A percentile compares a stretch with the other conserved stretches of the same genome.
These are phyloP conservation scores for Babjeviella inositovora DNA, from an alignment of 805 yeast genomes.

Conservation along the genomic window DNA sequence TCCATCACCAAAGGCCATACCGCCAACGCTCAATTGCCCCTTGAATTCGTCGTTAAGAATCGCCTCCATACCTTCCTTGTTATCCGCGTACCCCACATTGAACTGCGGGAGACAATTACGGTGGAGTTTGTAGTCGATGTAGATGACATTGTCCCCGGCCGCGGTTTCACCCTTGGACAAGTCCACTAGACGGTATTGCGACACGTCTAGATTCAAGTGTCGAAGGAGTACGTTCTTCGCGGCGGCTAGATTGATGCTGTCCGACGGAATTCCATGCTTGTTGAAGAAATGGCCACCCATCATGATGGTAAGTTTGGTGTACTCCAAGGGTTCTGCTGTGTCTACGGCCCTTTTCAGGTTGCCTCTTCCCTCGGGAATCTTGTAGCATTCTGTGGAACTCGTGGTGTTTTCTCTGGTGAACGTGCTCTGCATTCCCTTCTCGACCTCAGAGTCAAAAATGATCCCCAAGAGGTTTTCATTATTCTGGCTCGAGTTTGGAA, in stretches of 20 bases:
- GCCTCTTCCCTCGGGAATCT: too few relatives aligned
- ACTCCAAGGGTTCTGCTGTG: slow-evolving; percentile 10
- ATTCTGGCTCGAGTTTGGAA: slow-evolving; percentile 40
- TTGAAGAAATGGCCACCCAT: slow-evolving; percentile 83
- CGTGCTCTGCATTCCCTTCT: too few relatives aligned
- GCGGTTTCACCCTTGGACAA: too few relatives aligned
- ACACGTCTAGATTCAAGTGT: too few relatives aligned
- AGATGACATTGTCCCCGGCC: slow-evolving; percentile 4
- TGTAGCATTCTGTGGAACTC: too few relatives aligned
- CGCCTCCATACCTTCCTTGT: slow-evolving; percentile 15
- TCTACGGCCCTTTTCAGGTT: slow-evolving; percentile 1
- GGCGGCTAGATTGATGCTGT: slow-evolving; percentile 9
- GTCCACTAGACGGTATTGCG: too few relatives aligned
- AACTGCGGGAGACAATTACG: slow-evolving; percentile 65
- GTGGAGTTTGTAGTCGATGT: slow-evolving; percentile 14
- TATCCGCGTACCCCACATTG: slow-evolving; percentile 46
- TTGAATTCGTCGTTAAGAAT: slow-evolving; percentile 15
- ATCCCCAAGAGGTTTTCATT: slow-evolving; percentile 61
- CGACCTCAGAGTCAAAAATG: slow-evolving; percentile 80
- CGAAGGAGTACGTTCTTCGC: too few relatives aligned
- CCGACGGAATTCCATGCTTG: slow-evolving; percentile 14
- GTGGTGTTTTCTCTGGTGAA: too few relatives aligned
- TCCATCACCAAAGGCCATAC: slow-evolving; percentile 67
- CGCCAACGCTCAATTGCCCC: slow-evolving; percentile 43
- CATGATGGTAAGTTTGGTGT: slow-evolving; percentile 76